These are phyloP conservation scores for Tephrocybe sp. DNA, from an alignment of 768 basidiomycete species.

Conservation along the genomic window DNA sequence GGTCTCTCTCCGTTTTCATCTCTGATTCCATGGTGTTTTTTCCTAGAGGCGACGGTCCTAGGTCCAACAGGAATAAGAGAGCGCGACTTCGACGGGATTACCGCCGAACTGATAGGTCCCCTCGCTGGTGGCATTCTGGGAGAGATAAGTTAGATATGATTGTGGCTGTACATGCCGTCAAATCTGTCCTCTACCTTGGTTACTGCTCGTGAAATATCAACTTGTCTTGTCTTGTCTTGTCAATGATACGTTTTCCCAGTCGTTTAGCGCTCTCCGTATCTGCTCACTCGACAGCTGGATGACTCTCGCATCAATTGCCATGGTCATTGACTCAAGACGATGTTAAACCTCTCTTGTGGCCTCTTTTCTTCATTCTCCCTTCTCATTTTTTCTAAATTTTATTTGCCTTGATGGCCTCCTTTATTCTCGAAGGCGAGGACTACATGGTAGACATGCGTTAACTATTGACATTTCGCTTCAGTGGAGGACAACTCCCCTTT, in stretches of 20 bases:
- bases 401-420: constrained; percentile 47
- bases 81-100: constrained; percentile 28
- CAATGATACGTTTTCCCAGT: no score
- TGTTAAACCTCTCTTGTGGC: not conserved
- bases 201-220: no score
- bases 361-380: constrained; percentile 10
- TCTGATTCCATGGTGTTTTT: constrained; percentile 32
- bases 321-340: not conserved
- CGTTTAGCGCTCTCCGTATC: no score
- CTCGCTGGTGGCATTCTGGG: constrained; percentile 24
- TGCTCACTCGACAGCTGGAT: no score
- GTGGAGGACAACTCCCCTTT: constrained; percentile 59
- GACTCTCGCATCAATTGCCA: no score
- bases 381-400: constrained; percentile 17
- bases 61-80: constrained; percentile 58
- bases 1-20: constrained; percentile 52
- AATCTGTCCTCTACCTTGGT: no score
- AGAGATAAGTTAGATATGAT: not conserved
- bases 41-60: constrained; percentile 40
- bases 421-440: constrained; percentile 38
- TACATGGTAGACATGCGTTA: not conserved
- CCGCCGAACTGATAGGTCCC: constrained; percentile 1
- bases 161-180: not conserved
- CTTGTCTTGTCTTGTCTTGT: no score
- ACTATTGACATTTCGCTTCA: constrained; percentile 19